These are phyloP conservation scores for Sungouiozyma intestinalis DNA, from an alignment of 805 yeast genomes.

Conservation along the genomic window DNA sequence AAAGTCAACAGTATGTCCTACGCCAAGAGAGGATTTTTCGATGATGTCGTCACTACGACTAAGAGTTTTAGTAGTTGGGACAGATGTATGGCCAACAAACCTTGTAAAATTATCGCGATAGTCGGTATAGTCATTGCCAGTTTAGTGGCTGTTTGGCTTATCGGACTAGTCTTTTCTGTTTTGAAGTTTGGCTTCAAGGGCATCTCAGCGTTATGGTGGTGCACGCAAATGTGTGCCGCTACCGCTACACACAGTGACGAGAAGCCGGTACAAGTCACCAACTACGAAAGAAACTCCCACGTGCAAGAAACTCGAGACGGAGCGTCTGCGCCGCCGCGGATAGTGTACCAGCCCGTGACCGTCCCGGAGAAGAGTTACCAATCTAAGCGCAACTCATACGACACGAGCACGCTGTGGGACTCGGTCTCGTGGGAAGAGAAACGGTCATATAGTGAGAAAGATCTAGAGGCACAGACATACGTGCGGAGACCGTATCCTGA, in stretches of 20 bases:
- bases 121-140: slow-evolving; percentile 56
- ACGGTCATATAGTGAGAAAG: slow-evolving; percentile 1
- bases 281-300: no score
- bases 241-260: slow-evolving; percentile 1
- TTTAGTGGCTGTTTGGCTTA: slow-evolving; percentile 44
- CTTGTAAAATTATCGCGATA: slow-evolving; percentile 69
- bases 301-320: no score
- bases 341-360: slow-evolving; percentile 25
- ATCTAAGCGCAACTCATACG: not conserved
- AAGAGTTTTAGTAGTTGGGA: slow-evolving; percentile 56
- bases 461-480: not conserved
- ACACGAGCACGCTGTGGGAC: not conserved
- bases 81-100: slow-evolving; percentile 66
- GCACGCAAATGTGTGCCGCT: slow-evolving; percentile 29
- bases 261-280: not conserved
- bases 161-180: slow-evolving; percentile 46
- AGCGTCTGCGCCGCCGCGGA: slow-evolving; percentile 15
- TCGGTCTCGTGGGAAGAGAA: slow-evolving; percentile 10
- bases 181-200: slow-evolving; percentile 47
- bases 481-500: not conserved
- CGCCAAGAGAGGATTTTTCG: slow-evolving; percentile 10
- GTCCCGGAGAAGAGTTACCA: slow-evolving; percentile 11
- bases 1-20: slow-evolving; percentile 4
- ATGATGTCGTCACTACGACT: slow-evolving; percentile 27
- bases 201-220: slow-evolving; percentile 42